These are phyloP conservation scores for Zygoascus tannicola DNA, from an alignment of 805 yeast genomes.

Conservation along the genomic window DNA sequence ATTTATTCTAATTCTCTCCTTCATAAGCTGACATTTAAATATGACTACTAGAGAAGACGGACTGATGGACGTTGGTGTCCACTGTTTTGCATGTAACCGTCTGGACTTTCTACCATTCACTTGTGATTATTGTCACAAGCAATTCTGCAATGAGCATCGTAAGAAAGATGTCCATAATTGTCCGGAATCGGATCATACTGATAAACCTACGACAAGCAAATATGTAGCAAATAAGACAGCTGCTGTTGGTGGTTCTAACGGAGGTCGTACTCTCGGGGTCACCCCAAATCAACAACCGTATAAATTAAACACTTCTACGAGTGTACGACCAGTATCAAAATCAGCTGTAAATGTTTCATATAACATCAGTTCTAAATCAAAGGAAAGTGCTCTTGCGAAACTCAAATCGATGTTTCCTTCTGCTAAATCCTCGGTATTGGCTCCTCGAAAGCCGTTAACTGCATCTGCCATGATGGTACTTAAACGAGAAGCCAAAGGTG, in stretches of 20 bases:
- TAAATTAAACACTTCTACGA: background rate
- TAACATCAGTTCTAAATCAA: background rate
- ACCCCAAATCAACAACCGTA: background rate
- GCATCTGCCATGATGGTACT: slow-evolving; percentile 11
- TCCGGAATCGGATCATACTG: slow-evolving; percentile 7
- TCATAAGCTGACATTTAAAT: no score
- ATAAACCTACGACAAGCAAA: background rate
- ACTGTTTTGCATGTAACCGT: slow-evolving; percentile 31
- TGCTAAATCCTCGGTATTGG: background rate
- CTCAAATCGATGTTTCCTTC: slow-evolving; percentile 2
- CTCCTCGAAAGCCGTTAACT: background rate
- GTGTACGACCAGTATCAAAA: no score
- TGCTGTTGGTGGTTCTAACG: background rate
- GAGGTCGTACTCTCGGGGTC: background rate
- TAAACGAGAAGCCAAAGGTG: slow-evolving; percentile 31
- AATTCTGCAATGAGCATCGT: slow-evolving; percentile 32
- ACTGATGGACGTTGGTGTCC: slow-evolving; percentile 31
- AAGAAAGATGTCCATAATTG: slow-evolving; percentile 29
- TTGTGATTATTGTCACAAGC: slow-evolving; percentile 30
- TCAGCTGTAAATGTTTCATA: background rate
- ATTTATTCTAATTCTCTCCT: no score
- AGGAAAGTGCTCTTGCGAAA: slow-evolving; percentile 1
- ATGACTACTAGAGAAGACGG: slow-evolving; percentile 17
- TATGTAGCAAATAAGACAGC: slow-evolving; percentile 3
- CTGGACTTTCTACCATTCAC: slow-evolving; percentile 36